phyloP scores from a whole-genome alignment of 2,329 filamentous ascomycete species.

The Calonectria henricotiae region DNA sequence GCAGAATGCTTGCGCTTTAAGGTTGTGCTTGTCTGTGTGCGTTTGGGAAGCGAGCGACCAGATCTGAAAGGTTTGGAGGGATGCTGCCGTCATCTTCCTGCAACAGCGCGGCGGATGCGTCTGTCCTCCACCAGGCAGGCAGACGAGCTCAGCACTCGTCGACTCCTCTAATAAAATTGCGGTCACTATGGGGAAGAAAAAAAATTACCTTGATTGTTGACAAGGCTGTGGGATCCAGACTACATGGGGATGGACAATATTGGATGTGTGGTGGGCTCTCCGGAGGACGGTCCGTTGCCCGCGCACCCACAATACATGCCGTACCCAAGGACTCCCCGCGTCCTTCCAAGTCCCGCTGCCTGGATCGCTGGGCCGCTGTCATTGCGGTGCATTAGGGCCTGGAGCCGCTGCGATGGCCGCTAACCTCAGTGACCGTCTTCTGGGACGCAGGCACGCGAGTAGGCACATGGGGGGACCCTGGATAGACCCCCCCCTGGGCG shows the following conservation, averaged over 20 bases:
- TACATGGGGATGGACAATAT: conserved; percentile 27
- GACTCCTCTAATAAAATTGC: conserved; percentile 23
- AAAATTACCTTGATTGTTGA: conserved; percentile 31
- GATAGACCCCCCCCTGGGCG: conserved; percentile 41
- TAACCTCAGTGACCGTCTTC: conserved; percentile 54
- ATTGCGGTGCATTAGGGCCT: conserved; percentile 55
- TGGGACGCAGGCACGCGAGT: conserved; percentile 54
- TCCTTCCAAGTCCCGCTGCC: conserved; percentile 43
- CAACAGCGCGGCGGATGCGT: conserved; percentile 18
- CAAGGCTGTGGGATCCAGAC: conserved; percentile 34
- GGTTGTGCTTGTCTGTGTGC: conserved; percentile 10
- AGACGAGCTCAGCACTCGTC: conserved; percentile 3
- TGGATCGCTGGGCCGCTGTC: conserved; percentile 53
- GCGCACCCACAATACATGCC: conserved; percentile 47
- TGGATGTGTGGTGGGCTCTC: conserved; percentile 43
- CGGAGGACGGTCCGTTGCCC: conserved; percentile 48
- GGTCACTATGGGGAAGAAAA: conserved; percentile 23
- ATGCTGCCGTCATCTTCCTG: conserved; percentile 14
- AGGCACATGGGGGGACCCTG: conserved; percentile 44
- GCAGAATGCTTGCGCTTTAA: conserved; percentile 23
- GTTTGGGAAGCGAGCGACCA: conserved; percentile 21
- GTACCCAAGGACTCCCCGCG: conserved; percentile 44
- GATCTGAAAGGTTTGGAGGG: neutral
- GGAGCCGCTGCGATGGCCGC: conserved; percentile 51
- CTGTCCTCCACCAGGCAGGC: conserved; percentile 1